A percentile compares a stretch with the other conserved stretches of the same genome.
These are phyloP conservation scores for Mycena haematopus DNA, from an alignment of 768 basidiomycete species.

Conservation along the genomic window DNA sequence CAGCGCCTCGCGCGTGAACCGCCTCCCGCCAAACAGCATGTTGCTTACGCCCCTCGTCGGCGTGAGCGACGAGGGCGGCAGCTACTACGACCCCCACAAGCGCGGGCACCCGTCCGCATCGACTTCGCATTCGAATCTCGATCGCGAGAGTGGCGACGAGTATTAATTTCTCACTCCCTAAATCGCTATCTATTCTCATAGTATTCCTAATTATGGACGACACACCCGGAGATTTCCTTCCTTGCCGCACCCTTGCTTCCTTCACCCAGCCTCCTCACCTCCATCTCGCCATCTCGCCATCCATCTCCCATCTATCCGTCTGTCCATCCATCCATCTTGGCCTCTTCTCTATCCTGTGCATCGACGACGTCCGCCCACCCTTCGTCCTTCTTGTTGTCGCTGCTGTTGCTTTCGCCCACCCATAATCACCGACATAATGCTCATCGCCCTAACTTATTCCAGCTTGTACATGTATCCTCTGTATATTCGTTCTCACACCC, in stretches of 20 bases:
- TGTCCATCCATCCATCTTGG: not conserved
- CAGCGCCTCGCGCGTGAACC: constrained; percentile 33
- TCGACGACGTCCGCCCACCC: not conserved
- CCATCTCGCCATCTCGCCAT: not conserved
- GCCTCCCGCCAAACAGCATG: constrained; percentile 69
- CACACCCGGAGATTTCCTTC: constrained; percentile 11
- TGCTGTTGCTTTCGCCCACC: not conserved
- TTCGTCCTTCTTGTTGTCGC: constrained; percentile 1
- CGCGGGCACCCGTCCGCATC: constrained; percentile 1
- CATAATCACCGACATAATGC: not conserved
- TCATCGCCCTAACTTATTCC: constrained; percentile 18
- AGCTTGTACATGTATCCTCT: constrained; percentile 18
- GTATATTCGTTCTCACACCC: constrained; percentile 13
- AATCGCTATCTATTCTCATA: constrained; percentile 6
- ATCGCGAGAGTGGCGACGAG: constrained; percentile 25
- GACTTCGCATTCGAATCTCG: not conserved
- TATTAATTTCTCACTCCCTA: constrained; percentile 5
- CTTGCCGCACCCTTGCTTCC: not conserved
- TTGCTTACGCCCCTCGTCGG: constrained; percentile 68
- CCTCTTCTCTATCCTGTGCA: not conserved
- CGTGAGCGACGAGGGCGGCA: constrained; percentile 16
- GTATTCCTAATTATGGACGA: constrained; percentile 28
- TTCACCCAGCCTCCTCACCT: constrained; percentile 21
- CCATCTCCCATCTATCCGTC: not conserved
- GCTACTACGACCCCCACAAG: constrained; percentile 16